These are phyloP conservation scores for Mycosphaerella arachidis DNA, from an alignment of 2,329 filamentous ascomycete genomes.

Conservation along the genomic window DNA sequence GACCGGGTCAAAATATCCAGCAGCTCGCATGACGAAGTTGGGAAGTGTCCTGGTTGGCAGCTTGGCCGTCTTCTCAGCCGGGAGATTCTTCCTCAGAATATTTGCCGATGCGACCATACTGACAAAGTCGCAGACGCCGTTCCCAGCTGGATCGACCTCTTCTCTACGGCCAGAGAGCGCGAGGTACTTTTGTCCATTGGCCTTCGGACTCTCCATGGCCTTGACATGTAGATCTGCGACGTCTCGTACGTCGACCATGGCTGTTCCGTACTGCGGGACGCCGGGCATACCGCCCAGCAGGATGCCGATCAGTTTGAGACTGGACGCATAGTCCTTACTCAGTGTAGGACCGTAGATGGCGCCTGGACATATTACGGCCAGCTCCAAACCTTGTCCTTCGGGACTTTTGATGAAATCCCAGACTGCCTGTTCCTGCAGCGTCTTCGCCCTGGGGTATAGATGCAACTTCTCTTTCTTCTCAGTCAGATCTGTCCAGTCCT, in stretches of 20 bases:
- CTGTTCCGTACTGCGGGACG: constrained; percentile 25
- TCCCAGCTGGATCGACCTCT: not conserved
- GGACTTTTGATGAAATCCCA: constrained; percentile 12
- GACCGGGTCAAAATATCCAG: constrained; percentile 19
- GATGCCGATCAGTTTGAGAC: constrained; percentile 24
- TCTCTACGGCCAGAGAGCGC: not conserved
- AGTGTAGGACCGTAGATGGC: constrained; percentile 17
- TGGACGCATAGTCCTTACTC: constrained; percentile 22
- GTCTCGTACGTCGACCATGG: constrained; percentile 33
- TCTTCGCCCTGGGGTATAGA: constrained; percentile 17
- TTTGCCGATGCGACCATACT: constrained; percentile 11
- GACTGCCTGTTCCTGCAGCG: constrained; percentile 13
- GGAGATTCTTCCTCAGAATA: constrained; percentile 11
- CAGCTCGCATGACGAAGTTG: constrained; percentile 21
- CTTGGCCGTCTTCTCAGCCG: constrained; percentile 15
- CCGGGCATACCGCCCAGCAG: constrained; percentile 33
- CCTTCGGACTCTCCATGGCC: constrained; percentile 28
- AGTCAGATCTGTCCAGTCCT: constrained; percentile 19
- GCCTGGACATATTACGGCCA: constrained; percentile 10
- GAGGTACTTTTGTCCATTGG: constrained; percentile 24
- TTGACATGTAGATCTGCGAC: constrained; percentile 31
- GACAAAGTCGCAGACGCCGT: constrained; percentile 17
- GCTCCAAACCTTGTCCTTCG: constrained; percentile 6
- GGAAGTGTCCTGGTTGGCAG: constrained; percentile 14
- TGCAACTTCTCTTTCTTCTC: constrained; percentile 17